phyloP scores from a whole-genome alignment of 1,284 basidiomycete genomes.

The Cutaneotrichosporon cutaneum region DNA sequence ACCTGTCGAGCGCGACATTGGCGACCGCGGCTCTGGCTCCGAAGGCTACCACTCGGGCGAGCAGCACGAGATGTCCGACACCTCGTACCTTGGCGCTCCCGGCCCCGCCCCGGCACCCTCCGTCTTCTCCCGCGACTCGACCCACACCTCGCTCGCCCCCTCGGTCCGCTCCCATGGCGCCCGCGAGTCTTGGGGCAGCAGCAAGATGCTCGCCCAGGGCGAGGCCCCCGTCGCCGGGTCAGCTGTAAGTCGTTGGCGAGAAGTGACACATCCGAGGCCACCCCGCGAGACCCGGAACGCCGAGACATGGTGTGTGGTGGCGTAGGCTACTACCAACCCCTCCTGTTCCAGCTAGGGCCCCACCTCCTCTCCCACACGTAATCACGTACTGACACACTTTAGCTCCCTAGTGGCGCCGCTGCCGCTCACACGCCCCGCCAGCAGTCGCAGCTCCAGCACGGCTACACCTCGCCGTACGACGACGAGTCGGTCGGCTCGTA shows the following conservation, averaged over 20 bases:
- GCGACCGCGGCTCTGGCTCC: conserved; percentile 12
- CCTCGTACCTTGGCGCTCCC: conserved; percentile 13
- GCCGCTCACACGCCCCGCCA: conserved; percentile 20
- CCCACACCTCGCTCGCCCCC: conserved; percentile 27
- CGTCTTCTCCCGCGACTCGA: conserved; percentile 46
- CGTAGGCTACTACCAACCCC: not conserved
- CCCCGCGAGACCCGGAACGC: not conserved
- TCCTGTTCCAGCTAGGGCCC: not conserved
- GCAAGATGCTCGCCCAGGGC: conserved; percentile 29
- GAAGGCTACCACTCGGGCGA: conserved; percentile 6
- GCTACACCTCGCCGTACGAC: conserved; percentile 36
- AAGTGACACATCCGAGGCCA: not conserved
- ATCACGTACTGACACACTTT: not conserved
- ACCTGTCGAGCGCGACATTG: conserved; percentile 8
- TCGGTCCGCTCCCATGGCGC: conserved; percentile 12
- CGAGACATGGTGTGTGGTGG: not conserved
- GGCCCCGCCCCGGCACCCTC: conserved; percentile 30
- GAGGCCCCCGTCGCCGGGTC: conserved; percentile 29
- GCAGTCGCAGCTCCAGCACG: conserved; percentile 32
- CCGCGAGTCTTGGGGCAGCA: conserved; percentile 23
- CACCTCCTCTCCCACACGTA: not conserved
- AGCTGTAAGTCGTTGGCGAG: conserved; percentile 26
- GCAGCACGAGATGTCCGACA: conserved; percentile 7
- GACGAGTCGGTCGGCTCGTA: conserved; percentile 41
- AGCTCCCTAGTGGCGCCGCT: conserved; percentile 7